These are phyloP conservation scores for Anthracocystis walkeri DNA, from an alignment of 1,284 basidiomycete genomes.

Conservation along the genomic window DNA sequence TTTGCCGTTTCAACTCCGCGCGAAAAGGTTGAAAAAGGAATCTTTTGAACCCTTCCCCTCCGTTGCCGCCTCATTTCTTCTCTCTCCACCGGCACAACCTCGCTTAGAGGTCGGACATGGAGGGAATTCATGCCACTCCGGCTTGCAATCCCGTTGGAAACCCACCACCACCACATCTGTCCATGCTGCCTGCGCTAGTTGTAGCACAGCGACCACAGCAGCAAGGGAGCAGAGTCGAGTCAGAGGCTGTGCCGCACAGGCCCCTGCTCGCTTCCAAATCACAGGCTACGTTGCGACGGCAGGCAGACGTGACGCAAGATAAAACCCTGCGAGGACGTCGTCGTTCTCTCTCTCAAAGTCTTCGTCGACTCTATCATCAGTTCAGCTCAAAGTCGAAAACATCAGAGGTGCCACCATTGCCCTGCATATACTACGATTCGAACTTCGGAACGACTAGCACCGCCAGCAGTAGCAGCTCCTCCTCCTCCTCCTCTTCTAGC, in stretches of 20 bases:
- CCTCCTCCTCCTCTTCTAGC: background rate
- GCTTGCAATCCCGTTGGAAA: slow-evolving; percentile 5
- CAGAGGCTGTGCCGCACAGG: slow-evolving; percentile 3
- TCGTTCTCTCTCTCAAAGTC: slow-evolving; percentile 19
- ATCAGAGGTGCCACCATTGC: slow-evolving; percentile 3
- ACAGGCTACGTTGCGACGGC: background rate
- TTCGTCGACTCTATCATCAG: slow-evolving; percentile 22
- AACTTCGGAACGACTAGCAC: background rate
- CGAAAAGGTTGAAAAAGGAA: background rate
- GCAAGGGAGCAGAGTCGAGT: background rate
- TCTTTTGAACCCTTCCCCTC: background rate
- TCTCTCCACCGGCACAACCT: background rate
- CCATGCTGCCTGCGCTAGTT: background rate
- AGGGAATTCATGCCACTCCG: slow-evolving; percentile 13
- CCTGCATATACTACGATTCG: background rate
- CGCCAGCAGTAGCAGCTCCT: background rate
- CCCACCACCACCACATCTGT: slow-evolving; percentile 14
- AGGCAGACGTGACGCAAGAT: background rate
- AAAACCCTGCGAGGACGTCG: slow-evolving; percentile 1
- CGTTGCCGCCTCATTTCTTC: too few species aligned
- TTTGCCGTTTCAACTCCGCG: background rate
- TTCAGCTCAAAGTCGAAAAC: background rate
- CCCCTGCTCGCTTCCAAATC: background rate
- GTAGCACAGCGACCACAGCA: slow-evolving; percentile 1
- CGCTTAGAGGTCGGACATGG: slow-evolving; percentile 11